Conservation (phyloP, 2,329 filamentous ascomycete genomes). For the Sclerotinia nivalis region DNA sequence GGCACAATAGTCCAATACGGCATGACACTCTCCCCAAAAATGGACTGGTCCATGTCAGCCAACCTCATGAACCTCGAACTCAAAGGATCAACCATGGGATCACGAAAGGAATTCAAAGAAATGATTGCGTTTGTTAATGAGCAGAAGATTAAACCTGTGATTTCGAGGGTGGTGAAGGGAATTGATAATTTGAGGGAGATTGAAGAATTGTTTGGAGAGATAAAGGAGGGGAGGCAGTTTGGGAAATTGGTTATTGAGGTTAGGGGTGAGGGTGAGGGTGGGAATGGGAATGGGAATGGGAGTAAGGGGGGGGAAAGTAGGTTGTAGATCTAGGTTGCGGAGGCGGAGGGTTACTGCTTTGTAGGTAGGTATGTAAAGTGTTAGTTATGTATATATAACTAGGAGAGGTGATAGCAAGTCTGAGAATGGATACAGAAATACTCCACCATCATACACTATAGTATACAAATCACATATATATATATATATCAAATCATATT, state of each 20-base stretch:
- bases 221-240: constrained; percentile 83
- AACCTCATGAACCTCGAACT: constrained; percentile 88
- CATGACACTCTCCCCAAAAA: constrained; percentile 84
- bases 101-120: constrained; percentile 81
- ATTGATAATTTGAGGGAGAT: constrained; percentile 77
- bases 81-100: constrained; percentile 87
- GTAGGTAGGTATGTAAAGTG: background rate
- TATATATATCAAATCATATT: too few species aligned
- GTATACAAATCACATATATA: too few species aligned
- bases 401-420: background rate
- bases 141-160: constrained; percentile 72
- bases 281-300: too few species aligned
- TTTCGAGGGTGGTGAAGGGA: constrained; percentile 73
- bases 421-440: background rate
- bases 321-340: background rate
- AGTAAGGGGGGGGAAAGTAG: constrained; percentile 1
- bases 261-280: constrained; percentile 34
- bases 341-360: background rate
- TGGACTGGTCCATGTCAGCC: constrained; percentile 82
- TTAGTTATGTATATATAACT: background rate
- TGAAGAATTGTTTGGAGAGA: constrained; percentile 80
- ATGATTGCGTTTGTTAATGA: constrained; percentile 82
- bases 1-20: constrained; percentile 86
- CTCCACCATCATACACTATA: too few species aligned
- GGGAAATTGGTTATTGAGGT: constrained; percentile 87